Conservation (phyloP, 495 filamentous ascomycete species). For the Annulohypoxylon stygium region DNA sequence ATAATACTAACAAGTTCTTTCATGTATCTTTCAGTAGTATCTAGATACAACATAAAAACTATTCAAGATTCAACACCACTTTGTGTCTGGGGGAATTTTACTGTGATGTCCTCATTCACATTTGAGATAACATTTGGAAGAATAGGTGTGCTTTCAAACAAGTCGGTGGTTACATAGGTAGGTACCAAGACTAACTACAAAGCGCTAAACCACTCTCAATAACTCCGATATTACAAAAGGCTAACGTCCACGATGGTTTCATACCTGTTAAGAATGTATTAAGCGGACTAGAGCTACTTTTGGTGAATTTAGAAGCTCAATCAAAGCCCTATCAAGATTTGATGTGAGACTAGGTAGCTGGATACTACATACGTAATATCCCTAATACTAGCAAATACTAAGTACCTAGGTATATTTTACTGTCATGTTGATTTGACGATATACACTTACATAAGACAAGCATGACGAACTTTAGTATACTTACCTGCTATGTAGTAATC, state of each 20-base stretch:
- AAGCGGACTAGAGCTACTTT: background rate
- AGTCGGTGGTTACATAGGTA: background rate
- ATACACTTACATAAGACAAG: too few relatives aligned
- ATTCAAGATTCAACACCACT: background rate
- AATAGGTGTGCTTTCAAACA: constrained; percentile 1
- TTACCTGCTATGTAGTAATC: too few relatives aligned
- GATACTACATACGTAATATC: too few relatives aligned
- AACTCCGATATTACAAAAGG: constrained; percentile 3
- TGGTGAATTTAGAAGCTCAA: background rate
- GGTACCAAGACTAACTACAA: background rate
- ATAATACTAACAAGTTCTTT: background rate
- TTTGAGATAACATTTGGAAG: constrained; percentile 5
- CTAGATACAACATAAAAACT: background rate
- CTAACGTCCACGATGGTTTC: background rate
- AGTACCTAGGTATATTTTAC: too few relatives aligned
- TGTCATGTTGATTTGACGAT: too few relatives aligned
- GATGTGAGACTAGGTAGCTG: too few relatives aligned
- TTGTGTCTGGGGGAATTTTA: background rate
- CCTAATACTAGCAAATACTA: too few relatives aligned
- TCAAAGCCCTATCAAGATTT: background rate
- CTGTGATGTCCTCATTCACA: constrained; percentile 10
- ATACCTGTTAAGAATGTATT: background rate
- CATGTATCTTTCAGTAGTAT: background rate
- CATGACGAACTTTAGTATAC: too few relatives aligned
- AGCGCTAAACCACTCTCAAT: background rate